A percentile compares a stretch with the other conserved stretches of the same genome.
Evolutionary conservation across 1,139 yeast genomes (phyloP).

Genomic region (Taphrina confusa): DNA sequence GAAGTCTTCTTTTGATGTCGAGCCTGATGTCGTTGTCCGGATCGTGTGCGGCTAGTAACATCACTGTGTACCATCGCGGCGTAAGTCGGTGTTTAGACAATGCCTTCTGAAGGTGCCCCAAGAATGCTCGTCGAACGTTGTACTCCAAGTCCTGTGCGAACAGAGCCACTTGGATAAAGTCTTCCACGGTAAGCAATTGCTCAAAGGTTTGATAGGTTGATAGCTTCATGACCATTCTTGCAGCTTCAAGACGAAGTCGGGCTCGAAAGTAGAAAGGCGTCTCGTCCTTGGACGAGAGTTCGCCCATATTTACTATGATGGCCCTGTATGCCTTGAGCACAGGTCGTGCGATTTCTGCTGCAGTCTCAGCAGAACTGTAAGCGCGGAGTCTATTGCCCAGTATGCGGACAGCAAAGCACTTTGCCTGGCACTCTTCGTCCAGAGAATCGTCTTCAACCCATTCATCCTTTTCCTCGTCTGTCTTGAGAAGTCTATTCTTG

Average conservation of each 20-base stretch:
- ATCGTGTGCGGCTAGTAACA: conserved; percentile 77
- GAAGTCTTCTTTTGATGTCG: conserved; percentile 50
- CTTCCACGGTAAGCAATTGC: conserved; percentile 55
- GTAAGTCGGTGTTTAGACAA: conserved; percentile 60
- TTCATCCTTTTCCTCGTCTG: conserved; percentile 42
- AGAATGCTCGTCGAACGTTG: conserved; percentile 59
- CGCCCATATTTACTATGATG: conserved; percentile 78
- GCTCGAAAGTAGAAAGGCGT: conserved; percentile 66
- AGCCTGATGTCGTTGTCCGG: conserved; percentile 51
- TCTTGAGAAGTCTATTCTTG: conserved; percentile 47
- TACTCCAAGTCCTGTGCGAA: conserved; percentile 68
- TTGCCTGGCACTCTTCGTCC: conserved; percentile 50
- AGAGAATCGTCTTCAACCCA: conserved; percentile 59
- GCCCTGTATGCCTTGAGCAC: conserved; percentile 67
- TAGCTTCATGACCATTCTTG: conserved; percentile 62
- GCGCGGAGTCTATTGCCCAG: conserved; percentile 66
- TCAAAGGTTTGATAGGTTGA: conserved; percentile 61
- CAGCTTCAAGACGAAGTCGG: conserved; percentile 68
- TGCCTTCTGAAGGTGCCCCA: conserved; percentile 56
- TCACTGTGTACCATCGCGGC: conserved; percentile 64
- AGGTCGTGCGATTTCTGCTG: conserved; percentile 56
- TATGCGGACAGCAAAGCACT: conserved; percentile 54
- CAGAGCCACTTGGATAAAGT: conserved; percentile 57
- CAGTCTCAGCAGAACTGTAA: conserved; percentile 48
- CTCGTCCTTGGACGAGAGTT: conserved; percentile 58